These are phyloP conservation scores for Pichia occidentalis DNA, from an alignment of 805 yeast species.

Conservation along the genomic window DNA sequence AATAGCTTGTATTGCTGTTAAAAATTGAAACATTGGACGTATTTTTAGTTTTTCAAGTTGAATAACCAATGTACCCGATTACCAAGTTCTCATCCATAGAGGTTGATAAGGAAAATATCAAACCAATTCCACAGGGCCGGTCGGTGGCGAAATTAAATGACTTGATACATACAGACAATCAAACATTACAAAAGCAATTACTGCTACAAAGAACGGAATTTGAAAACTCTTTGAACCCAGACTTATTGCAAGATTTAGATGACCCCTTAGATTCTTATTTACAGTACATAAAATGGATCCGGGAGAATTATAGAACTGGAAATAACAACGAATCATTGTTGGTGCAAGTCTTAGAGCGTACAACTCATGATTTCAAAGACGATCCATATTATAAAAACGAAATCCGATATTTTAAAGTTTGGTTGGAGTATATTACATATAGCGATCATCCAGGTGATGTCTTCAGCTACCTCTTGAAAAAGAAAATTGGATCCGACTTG, in stretches of 20 bases:
- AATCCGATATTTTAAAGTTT: constrained; percentile 67
- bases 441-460: constrained; percentile 66
- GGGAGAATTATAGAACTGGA: constrained; percentile 54
- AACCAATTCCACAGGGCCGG: constrained; percentile 60
- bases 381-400: constrained; percentile 69
- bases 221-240: constrained; percentile 42
- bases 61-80: not conserved
- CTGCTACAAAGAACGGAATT: constrained; percentile 35
- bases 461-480: constrained; percentile 62
- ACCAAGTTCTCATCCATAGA: constrained; percentile 37
- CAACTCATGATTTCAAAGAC: constrained; percentile 64
- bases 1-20: too few species aligned
- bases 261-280: constrained; percentile 77
- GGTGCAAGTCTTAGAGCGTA: constrained; percentile 57
- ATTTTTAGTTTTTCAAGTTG: too few species aligned
- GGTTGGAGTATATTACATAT: constrained; percentile 72
- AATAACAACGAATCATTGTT: constrained; percentile 58
- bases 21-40: too few species aligned
- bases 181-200: constrained; percentile 12
- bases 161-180: constrained; percentile 30
- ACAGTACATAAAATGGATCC: constrained; percentile 73
- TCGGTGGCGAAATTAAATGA: constrained; percentile 53
- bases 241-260: constrained; percentile 53
- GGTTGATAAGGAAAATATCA: constrained; percentile 69
- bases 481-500: constrained; percentile 60